These are phyloP conservation scores for Corrigiola litoralis DNA, from an alignment of 179 eudicot species.

Conservation along the genomic window DNA sequence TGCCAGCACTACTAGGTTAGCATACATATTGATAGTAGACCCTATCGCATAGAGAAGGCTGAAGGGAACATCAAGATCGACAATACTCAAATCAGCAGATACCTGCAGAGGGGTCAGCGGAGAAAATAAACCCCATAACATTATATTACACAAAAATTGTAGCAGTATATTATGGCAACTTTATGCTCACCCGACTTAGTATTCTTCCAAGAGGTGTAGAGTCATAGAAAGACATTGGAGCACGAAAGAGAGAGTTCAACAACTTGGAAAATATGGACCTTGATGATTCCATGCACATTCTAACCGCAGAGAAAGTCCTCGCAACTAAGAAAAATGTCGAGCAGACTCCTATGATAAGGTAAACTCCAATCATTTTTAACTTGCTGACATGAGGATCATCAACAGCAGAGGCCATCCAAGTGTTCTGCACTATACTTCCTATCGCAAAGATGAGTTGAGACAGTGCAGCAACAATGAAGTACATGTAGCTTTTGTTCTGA, in stretches of 20 bases:
- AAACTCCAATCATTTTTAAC: conserved; percentile 53
- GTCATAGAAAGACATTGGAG: conserved; percentile 74
- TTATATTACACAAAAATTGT: background rate
- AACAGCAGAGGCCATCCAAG: conserved; percentile 82
- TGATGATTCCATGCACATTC: conserved; percentile 57
- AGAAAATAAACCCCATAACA: background rate
- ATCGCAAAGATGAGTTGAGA: conserved; percentile 44
- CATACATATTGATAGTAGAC: conserved; percentile 43
- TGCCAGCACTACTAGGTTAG: conserved; percentile 63
- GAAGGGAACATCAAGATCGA: conserved; percentile 72
- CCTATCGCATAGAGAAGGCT: conserved; percentile 44
- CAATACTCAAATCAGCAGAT: conserved; percentile 71
- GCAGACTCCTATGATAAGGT: conserved; percentile 49
- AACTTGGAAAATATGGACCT: conserved; percentile 56
- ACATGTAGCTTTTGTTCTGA: conserved; percentile 50
- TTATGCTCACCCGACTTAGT: conserved; percentile 50
- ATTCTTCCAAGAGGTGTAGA: conserved; percentile 74
- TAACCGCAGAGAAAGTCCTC: conserved; percentile 44
- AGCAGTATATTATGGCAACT: background rate
- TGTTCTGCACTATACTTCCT: conserved; percentile 56
- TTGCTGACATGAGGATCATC: conserved; percentile 48
- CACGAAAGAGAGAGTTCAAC: conserved; percentile 63
- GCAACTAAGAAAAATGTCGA: conserved; percentile 40
- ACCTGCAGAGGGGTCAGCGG: conserved; percentile 35
- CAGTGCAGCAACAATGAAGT: conserved; percentile 37